phyloP scores from a whole-genome alignment of 441 rosid species.

The Manihot esculenta region DNA sequence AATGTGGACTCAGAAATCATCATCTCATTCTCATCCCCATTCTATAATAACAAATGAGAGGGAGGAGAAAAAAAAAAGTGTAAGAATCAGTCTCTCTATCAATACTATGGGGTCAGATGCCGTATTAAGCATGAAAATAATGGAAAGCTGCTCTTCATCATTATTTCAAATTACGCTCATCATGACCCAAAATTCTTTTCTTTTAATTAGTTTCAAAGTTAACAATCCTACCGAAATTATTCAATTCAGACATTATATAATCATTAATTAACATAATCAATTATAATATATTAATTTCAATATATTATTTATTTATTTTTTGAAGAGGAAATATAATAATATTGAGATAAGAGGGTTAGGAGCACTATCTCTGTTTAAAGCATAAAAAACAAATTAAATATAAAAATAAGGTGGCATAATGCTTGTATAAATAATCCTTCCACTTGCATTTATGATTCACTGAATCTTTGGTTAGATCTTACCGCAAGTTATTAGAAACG shows the following conservation, averaged over 20 bases:
- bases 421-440: neutral
- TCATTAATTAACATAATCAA: too few relatives aligned
- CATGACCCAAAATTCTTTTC: neutral
- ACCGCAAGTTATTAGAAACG: neutral
- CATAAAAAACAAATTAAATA: slow-evolving; percentile 2
- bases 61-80: neutral
- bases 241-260: too few relatives aligned
- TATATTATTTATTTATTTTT: too few relatives aligned
- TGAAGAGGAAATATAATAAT: neutral
- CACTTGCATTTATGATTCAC: slow-evolving; percentile 10
- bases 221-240: too few relatives aligned
- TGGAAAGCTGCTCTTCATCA: neutral
- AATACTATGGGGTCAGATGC: slow-evolving; percentile 3
- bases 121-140: neutral
- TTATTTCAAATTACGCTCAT: slow-evolving; percentile 16
- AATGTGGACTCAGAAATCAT: slow-evolving; percentile 7
- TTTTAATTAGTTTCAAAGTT: neutral
- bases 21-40: neutral
- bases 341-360: neutral
- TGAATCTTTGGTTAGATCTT: neutral
- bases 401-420: neutral
- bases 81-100: slow-evolving; percentile 11
- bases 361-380: slow-evolving; percentile 21
- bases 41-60: neutral
- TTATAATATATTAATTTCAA: too few relatives aligned